Evolutionary conservation across 1,284 basidiomycete genomes (phyloP), one percentile per base, ranked within the genome.

Genomic region (Ganoderma lingzhi): DNA sequence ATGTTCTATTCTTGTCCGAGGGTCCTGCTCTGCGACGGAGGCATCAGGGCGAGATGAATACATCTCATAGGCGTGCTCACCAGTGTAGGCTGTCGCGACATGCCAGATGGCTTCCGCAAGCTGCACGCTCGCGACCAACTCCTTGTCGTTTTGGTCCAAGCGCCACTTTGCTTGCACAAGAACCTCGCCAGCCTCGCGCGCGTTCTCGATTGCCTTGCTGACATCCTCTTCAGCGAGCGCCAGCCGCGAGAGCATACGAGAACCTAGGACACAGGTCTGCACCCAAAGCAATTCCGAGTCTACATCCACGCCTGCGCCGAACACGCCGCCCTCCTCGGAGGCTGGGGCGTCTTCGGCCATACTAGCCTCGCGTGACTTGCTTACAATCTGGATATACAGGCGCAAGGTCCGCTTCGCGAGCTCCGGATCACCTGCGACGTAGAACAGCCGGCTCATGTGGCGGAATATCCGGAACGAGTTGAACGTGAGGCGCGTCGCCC

Each of bases 401-500:
- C 88, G 85, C 60, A 97, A 85, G 0, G 92, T 93, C 39, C 93
- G 89, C 72, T 88, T 89, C 1, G 96, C 94, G 32, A 96, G 87
- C 10, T 83, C 77, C 9, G 83, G 79, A 70, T 94, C 91, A 4
- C 90, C 91, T 0, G 88, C 84, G 6, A 90, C 84, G 63, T 90
- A 87, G 9, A 94, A 82, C 0, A 96, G 80, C 1, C 91, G 90
- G 17, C 89, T 88, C 84, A 97, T 91, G 79, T 97, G 94, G 0
- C 96, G 90, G 67, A 95, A 87, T 17, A 97, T 84, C 9, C 90
- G 88, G 73, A 92, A 92, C 0, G 94, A 96, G 77, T 97, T 96
- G 84, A 98, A 97, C 0, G 96, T 98, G 30, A 96, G 86, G 23
- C 91, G 90, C 10, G 94, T 96, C 1, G 95, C 92, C 94, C 95